A percentile compares a stretch with the other conserved stretches of the same genome.
These are phyloP conservation scores for Epichloe gansuensis DNA, from an alignment of 2,329 filamentous ascomycete genomes.

Conservation along the genomic window DNA sequence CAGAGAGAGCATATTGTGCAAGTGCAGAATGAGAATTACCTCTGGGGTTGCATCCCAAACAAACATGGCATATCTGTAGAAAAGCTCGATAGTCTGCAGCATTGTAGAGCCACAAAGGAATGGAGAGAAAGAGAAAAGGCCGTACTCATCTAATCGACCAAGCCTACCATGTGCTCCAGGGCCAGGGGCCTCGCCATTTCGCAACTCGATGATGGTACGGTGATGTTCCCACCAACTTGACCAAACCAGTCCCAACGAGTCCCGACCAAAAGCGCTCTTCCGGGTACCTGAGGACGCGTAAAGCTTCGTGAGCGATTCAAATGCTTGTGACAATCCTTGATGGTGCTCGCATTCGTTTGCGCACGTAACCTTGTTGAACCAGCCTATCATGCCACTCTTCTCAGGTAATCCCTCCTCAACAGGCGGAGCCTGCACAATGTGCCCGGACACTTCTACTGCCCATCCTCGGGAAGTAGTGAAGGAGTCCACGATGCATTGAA, in stretches of 20 bases:
- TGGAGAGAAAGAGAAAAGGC: conserved; percentile 36
- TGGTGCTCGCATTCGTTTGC: background rate
- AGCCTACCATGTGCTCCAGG: too few species aligned
- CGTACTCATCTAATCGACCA: conserved; percentile 23
- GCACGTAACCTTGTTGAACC: background rate
- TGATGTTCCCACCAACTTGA: background rate
- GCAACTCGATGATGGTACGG: background rate
- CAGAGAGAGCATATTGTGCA: conserved; percentile 35
- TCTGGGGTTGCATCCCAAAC: conserved; percentile 30
- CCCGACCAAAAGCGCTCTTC: background rate
- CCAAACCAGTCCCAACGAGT: background rate
- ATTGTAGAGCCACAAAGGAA: conserved; percentile 35
- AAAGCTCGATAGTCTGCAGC: conserved; percentile 29
- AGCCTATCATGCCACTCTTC: background rate
- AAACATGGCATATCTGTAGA: conserved; percentile 21
- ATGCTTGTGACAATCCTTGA: background rate
- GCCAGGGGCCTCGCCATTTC: background rate
- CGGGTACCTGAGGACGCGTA: background rate
- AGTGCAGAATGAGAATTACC: conserved; percentile 27
- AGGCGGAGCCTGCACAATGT: background rate
- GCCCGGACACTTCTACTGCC: conserved; percentile 13
- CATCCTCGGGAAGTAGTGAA: conserved; percentile 32
- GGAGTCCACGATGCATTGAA: conserved; percentile 39
- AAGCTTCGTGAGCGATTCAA: background rate
- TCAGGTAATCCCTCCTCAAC: background rate